Conservation (phyloP, 2,329 filamentous ascomycete genomes). For the Fusarium gaditjirri region DNA sequence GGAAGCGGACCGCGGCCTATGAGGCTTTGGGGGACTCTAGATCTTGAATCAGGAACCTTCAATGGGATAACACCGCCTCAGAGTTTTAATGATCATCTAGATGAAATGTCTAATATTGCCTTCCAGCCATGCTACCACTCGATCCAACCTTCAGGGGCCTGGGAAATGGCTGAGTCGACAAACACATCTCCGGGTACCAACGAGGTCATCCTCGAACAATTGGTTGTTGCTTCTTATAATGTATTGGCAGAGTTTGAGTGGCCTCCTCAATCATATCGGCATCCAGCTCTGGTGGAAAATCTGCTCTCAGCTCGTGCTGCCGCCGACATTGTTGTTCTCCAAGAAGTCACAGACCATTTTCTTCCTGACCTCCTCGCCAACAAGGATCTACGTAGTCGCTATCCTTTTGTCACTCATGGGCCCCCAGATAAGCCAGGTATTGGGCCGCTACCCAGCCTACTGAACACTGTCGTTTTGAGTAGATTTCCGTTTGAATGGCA, state of each 20-base stretch:
- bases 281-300: conserved; percentile 56
- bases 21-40: conserved; percentile 66
- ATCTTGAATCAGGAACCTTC: conserved; percentile 43
- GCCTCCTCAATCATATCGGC: conserved; percentile 55
- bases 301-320: conserved; percentile 55
- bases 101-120: neutral
- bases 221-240: conserved; percentile 63
- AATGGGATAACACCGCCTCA: neutral
- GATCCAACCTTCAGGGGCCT: neutral
- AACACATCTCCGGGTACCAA: neutral
- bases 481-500: conserved; percentile 66
- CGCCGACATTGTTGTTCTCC: conserved; percentile 63
- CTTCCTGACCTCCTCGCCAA: conserved; percentile 64
- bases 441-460: conserved; percentile 66
- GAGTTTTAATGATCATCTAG: conserved; percentile 4
- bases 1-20: conserved; percentile 57
- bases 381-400: conserved; percentile 57
- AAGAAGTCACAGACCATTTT: conserved; percentile 74
- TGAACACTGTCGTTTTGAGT: conserved; percentile 71
- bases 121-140: conserved; percentile 28
- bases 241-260: conserved; percentile 62
- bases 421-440: conserved; percentile 63
- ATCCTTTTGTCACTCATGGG: conserved; percentile 67
- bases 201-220: conserved; percentile 20
- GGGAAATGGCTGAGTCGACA: conserved; percentile 9